Evolutionary conservation across 2,329 filamentous ascomycete species (phyloP), one percentile per base, ranked within the genome.

Genomic region (Rhinocladiella similis): DNA sequence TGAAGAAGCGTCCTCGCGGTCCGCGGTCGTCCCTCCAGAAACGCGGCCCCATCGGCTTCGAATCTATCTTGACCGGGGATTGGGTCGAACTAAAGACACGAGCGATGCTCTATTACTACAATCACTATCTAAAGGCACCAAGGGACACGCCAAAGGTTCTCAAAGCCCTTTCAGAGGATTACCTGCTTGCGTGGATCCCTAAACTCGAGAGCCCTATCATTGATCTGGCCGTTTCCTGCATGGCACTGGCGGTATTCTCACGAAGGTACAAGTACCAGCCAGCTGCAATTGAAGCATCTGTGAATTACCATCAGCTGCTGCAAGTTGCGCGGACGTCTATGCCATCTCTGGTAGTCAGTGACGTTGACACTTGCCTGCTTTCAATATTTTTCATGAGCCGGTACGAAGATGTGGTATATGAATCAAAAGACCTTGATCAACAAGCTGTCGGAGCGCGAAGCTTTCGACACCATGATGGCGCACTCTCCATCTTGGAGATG

Each of bases 381-480:
- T 50, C 62, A 13, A 59, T 65, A 48, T 59, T 56, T 41, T 50
- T 66, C n/a, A 67, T 67, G 65, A 49, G 57, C 39, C 60, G 61
- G 5, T 67, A 65, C 36, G 65, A 67, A 47, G 58, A 58, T 27
- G 38, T 57, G 13, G 50, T 56, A 12, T 47, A 60, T 20, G 20
- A 46, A 33, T 51, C 53, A 16, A 43, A 20, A 3, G 18, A 35
- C 2, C 14, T 18, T 5, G 27, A 49, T 35, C 29, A 27, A 20
- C 14, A 33, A 12, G 18, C 29, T 3, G n/a, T 25, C 22, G n/a
- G 46, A 13, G 19, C 50, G 20, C 42, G 16, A 22, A 61, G 71
- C n/a, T 78, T 76, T 56, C 78, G 67, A 14, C 69, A 70, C 60
- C 64, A 69, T 54, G 63, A 67, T 59, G 69, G 69, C 14, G 67